Conservation (phyloP, 73 alveolate species). For the Paramecium biaurelia region DNA sequence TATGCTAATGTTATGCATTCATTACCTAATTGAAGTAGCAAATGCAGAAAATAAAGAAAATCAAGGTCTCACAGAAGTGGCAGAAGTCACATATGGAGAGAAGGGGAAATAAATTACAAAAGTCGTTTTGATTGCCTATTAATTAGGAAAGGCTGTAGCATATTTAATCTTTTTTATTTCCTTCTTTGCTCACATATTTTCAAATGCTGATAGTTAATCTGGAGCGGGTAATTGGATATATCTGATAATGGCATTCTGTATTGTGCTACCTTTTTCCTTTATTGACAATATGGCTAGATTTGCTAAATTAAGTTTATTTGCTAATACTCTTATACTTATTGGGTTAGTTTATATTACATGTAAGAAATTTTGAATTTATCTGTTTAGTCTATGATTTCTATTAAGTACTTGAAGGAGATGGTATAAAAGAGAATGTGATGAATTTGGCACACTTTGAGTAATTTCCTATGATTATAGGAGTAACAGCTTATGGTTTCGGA, state of each 20-base stretch:
- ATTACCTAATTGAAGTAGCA: conserved; percentile 43
- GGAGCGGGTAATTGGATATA: conserved; percentile 36
- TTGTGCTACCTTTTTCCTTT: conserved; percentile 44
- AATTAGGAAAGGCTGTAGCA: conserved; percentile 51
- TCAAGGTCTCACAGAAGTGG: conserved; percentile 43
- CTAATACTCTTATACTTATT: background rate
- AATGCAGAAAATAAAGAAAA: conserved; percentile 44
- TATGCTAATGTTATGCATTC: background rate
- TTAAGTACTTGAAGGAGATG: background rate
- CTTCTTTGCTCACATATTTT: conserved; percentile 54
- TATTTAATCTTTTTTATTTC: conserved; percentile 55
- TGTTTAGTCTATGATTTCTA: background rate
- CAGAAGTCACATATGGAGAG: conserved; percentile 53
- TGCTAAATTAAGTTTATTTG: conserved; percentile 55
- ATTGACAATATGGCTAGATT: conserved; percentile 55
- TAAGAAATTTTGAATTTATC: background rate
- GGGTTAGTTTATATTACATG: conserved; percentile 20
- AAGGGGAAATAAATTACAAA: conserved; percentile 47
- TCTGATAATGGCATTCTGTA: conserved; percentile 41
- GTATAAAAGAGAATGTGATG: background rate
- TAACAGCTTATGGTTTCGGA: conserved; percentile 32
- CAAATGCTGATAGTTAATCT: background rate
- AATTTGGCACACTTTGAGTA: conserved; percentile 14
- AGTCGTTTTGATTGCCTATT: conserved; percentile 30
- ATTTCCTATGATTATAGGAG: conserved; percentile 44